Evolutionary conservation across 2,329 filamentous ascomycete genomes (phyloP).

Genomic region (Phialophora chinensis): DNA sequence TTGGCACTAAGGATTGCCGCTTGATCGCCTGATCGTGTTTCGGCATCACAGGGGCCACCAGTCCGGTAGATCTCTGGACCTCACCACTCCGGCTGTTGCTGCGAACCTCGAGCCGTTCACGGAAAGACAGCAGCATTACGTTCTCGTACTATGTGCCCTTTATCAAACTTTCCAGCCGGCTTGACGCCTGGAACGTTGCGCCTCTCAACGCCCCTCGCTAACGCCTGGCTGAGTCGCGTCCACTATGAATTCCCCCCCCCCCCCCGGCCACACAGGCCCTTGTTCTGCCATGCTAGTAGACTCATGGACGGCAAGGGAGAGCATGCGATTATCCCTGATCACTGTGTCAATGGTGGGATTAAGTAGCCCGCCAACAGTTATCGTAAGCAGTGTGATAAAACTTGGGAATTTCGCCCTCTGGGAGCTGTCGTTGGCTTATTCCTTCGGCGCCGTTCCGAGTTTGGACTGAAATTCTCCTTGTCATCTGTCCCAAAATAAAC

Average conservation of each 20-base stretch:
- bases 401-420: constrained; percentile 2
- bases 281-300: background rate
- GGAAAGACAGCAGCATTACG: constrained; percentile 9
- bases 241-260: background rate
- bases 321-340: background rate
- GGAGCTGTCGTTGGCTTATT: constrained; percentile 2
- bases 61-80: constrained; percentile 15
- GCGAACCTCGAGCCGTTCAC: constrained; percentile 18
- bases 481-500: constrained; percentile 17
- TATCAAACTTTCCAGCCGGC: background rate
- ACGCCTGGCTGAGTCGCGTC: background rate
- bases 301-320: background rate
- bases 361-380: background rate
- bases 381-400: background rate
- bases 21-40: constrained; percentile 22
- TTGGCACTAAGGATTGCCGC: constrained; percentile 17
- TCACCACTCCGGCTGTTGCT: background rate
- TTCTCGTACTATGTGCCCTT: background rate
- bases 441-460: constrained; percentile 18
- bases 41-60: constrained; percentile 10
- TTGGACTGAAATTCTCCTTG: constrained; percentile 1
- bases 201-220: background rate
- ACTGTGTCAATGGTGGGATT: background rate
- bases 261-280: background rate
- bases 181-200: background rate